Percentiles rank a stretch among this genome's conserved stretches.
Conservation (phyloP, 1,139 yeast genomes). For the Sugiyamaella neomexicana region DNA sequence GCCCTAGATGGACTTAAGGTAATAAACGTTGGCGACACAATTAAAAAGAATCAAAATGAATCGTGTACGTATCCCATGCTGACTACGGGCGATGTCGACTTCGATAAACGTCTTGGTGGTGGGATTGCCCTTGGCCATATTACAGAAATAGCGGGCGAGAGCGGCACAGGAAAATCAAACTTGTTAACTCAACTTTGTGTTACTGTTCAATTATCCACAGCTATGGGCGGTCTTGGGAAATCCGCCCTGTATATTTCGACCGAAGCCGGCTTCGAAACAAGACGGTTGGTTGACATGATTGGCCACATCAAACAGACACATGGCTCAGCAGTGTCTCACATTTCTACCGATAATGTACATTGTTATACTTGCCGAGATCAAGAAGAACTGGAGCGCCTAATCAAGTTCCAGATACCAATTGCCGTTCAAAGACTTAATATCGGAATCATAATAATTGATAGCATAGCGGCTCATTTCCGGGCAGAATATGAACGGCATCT, state of each 20-base stretch:
- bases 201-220: conserved; percentile 53
- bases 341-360: conserved; percentile 52
- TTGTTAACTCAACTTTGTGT: conserved; percentile 63
- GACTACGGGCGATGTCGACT: conserved; percentile 58
- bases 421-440: conserved; percentile 45
- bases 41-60: too few relatives aligned
- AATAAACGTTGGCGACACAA: not conserved
- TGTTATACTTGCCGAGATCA: conserved; percentile 67
- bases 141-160: conserved; percentile 81
- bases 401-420: conserved; percentile 70
- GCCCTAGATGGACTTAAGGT: conserved; percentile 7
- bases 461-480: conserved; percentile 82
- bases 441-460: conserved; percentile 67
- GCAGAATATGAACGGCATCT: conserved; percentile 47
- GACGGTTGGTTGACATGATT: conserved; percentile 31
- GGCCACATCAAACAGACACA: conserved; percentile 6
- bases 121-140: conserved; percentile 68
- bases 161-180: conserved; percentile 85
- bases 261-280: conserved; percentile 66
- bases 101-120: conserved; percentile 63
- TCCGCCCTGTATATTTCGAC: conserved; percentile 71
- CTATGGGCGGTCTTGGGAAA: conserved; percentile 48
- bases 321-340: not conserved
- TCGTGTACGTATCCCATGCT: conserved; percentile 37
- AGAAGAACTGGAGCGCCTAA: conserved; percentile 71